These are phyloP conservation scores for Durio zibethinus DNA, from an alignment of 345 rosid species.

Conservation along the genomic window DNA sequence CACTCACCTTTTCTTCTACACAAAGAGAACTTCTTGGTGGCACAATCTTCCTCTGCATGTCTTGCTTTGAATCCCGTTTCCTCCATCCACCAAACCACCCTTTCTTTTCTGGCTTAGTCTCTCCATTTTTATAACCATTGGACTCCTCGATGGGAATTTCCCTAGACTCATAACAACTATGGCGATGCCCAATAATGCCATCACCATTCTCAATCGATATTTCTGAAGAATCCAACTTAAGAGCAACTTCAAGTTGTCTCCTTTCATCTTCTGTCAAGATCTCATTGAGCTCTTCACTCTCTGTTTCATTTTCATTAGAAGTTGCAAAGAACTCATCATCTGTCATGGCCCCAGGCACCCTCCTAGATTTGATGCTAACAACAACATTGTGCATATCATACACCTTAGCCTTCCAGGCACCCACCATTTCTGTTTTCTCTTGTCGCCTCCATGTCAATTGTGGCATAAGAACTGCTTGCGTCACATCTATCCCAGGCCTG, in stretches of 20 bases:
- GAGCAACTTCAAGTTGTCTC: slow-evolving; percentile 83
- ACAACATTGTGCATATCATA: slow-evolving; percentile 98
- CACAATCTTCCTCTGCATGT: slow-evolving; percentile 52
- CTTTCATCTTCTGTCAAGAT: slow-evolving; percentile 84
- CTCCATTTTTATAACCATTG: slow-evolving; percentile 46
- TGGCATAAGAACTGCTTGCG: slow-evolving; percentile 84
- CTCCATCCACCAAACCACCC: slow-evolving; percentile 99
- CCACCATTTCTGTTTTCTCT: slow-evolving; percentile 88
- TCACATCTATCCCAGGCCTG: slow-evolving; percentile 95
- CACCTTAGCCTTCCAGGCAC: slow-evolving; percentile 88
- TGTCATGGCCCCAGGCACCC: slow-evolving; percentile 91
- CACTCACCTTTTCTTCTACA: slow-evolving; percentile 82
- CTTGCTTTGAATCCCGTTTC: slow-evolving; percentile 62
- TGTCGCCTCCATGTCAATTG: slow-evolving; percentile 94
- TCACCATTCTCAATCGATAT: slow-evolving; percentile 46
- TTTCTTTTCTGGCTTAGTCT: slow-evolving; percentile 70
- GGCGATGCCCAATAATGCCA: slow-evolving; percentile 52
- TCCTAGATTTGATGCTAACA: slow-evolving; percentile 87
- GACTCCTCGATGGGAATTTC: slow-evolving; percentile 69
- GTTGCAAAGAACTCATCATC: slow-evolving; percentile 84
- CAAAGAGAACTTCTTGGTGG: slow-evolving; percentile 83
- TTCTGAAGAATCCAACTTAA: slow-evolving; percentile 74
- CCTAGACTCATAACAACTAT: slow-evolving; percentile 71
- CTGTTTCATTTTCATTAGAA: slow-evolving; percentile 69
- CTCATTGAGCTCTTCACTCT: slow-evolving; percentile 72